Percentiles rank a stretch among this genome's conserved stretches.
These are phyloP conservation scores for Mycena filopes DNA, from an alignment of 768 basidiomycete species.

Conservation along the genomic window DNA sequence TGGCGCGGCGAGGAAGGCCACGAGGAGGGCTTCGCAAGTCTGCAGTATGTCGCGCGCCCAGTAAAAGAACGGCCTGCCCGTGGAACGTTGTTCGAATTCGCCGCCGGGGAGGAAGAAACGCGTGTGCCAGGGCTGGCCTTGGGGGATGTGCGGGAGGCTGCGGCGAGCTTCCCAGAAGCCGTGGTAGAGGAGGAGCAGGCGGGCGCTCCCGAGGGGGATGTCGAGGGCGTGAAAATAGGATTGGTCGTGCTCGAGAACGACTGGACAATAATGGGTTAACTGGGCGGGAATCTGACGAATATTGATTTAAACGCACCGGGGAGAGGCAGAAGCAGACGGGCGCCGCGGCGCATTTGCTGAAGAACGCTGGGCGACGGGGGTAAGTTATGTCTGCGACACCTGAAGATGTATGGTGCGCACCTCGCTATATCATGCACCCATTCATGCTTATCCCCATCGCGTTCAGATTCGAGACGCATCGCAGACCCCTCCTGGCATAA, in stretches of 20 bases:
- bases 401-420: too few relatives aligned
- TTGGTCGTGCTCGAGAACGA: slow-evolving; percentile 10
- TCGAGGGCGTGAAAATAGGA: slow-evolving; percentile 19
- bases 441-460: not conserved
- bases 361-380: not conserved
- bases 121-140: not conserved
- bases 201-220: not conserved
- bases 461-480: not conserved
- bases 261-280: not conserved
- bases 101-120: slow-evolving; percentile 3
- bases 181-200: slow-evolving; percentile 17
- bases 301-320: slow-evolving; percentile 15
- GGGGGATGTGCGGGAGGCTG: not conserved
- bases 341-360: not conserved
- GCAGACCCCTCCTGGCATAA: slow-evolving; percentile 1
- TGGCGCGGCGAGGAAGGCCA: slow-evolving; percentile 11
- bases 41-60: slow-evolving; percentile 19
- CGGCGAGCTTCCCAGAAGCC: slow-evolving; percentile 8
- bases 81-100: too few relatives aligned
- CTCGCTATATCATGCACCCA: not conserved
- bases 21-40: slow-evolving; percentile 15
- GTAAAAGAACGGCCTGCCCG: not conserved
- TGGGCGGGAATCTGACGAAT: too few relatives aligned
- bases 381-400: too few relatives aligned
- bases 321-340: slow-evolving; percentile 8